Evolutionary conservation across 2,329 filamentous ascomycete genomes (phyloP), one percentile per base, ranked within the genome.

Genomic region (Stemphylium beticola): DNA sequence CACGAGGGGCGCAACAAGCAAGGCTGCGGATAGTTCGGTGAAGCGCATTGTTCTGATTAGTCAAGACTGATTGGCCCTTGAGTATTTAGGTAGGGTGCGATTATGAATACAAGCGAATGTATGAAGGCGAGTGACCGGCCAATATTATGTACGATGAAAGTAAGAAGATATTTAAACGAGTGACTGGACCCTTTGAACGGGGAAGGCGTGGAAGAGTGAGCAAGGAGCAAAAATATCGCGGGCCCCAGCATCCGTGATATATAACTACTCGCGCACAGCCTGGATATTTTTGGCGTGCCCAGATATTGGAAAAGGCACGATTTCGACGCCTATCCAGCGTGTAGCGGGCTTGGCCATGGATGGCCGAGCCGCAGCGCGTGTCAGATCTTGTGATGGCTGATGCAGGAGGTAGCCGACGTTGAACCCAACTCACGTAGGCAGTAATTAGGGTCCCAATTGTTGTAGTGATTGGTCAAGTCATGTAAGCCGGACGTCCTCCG

Each of bases 1-100:
- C 20, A 69, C 72, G 12, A 73, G 56, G 7, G 71, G 67, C 9
- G 60, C 70, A 41, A 66, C 64, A 45, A 68, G 49, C 15, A 68
- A 65, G 39, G 61, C 68, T 34, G 67, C 62, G 26, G 69, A 54
- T n/a, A 72, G 34, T 24, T 64, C 64, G 20, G 67, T 61, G 62
- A 74, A 67, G 45, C 66, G 71, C 73, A 75, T 75, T 38, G 49
- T 63, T 32, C 26, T 24, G 24, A 26, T 36, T 26, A 10, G 10
- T n/a, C 10, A 12, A 12, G 18, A 44, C 5, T 9, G 11, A 29
- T 26, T 4, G 4, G 9, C 48, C 2, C 15, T 24, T 11, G 18
- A 9, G 24, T 22, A 31, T 20, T 46, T 2, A 41, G 42, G 18
- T 17, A n/a, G 36, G 40, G 5, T 24, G 34, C 31, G n/a, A 22